Conservation (phyloP, 108 stramenopile genomes). For the Conticribra weissflogii region DNA sequence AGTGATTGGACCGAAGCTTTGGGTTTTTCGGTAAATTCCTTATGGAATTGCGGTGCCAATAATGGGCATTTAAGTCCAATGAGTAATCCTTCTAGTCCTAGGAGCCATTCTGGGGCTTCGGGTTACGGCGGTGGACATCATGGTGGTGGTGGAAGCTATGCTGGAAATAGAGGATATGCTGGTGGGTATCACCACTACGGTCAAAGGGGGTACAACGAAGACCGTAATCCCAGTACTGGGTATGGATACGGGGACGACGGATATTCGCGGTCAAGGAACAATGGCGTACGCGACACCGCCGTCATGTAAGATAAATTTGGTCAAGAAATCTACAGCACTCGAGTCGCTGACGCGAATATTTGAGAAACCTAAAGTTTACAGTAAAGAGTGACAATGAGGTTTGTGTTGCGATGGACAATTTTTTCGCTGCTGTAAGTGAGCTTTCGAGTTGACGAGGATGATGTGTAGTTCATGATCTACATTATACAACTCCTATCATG, state of each 20-base stretch:
- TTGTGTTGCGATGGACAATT: no score
- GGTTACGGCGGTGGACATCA: slow-evolving; percentile 9
- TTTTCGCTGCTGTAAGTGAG: no score
- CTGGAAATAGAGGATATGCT: neutral
- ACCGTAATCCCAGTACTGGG: neutral
- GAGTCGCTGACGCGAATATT: no score
- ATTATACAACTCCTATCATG: no score
- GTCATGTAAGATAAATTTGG: no score
- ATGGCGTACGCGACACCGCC: neutral
- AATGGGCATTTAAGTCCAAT: slow-evolving; percentile 52
- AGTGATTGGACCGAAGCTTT: slow-evolving; percentile 76
- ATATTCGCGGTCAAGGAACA: neutral
- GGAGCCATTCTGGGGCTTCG: slow-evolving; percentile 1
- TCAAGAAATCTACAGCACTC: no score
- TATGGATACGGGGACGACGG: neutral
- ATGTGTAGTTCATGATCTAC: no score
- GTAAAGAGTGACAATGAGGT: no score
- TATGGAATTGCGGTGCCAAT: slow-evolving; percentile 83
- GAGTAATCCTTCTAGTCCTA: slow-evolving; percentile 47
- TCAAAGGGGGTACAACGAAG: neutral
- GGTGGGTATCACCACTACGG: neutral
- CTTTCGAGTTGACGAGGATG: no score
- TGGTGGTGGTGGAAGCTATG: neutral
- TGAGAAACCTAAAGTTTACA: no score
- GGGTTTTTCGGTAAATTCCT: slow-evolving; percentile 69